Evolutionary conservation across 1,139 yeast species (phyloP).

Genomic region (Taiozyma sp.): DNA sequence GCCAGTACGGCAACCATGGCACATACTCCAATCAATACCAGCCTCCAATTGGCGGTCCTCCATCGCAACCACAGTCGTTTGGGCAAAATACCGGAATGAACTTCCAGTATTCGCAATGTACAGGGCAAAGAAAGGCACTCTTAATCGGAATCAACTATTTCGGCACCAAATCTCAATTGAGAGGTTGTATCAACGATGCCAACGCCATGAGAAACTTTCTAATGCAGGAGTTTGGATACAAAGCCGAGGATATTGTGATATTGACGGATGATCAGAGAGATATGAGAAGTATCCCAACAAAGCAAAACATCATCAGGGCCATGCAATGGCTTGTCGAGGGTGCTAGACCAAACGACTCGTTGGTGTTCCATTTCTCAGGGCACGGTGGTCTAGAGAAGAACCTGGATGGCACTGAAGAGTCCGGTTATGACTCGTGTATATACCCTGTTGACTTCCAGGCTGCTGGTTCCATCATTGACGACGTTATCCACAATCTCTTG

Average conservation of each 20-base stretch:
- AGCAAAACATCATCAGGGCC: constrained; percentile 74
- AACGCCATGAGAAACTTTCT: constrained; percentile 58
- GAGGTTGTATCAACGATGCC: constrained; percentile 88
- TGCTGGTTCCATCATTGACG: constrained; percentile 78
- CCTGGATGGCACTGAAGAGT: constrained; percentile 84
- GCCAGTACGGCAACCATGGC: constrained; percentile 20
- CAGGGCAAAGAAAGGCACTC: constrained; percentile 76
- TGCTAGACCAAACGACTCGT: constrained; percentile 80
- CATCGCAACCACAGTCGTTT: constrained; percentile 29
- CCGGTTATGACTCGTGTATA: constrained; percentile 85
- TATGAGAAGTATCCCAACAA: constrained; percentile 65
- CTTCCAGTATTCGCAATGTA: constrained; percentile 72
- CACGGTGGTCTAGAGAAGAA: constrained; percentile 89
- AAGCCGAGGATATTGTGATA: constrained; percentile 78
- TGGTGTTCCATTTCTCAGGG: constrained; percentile 87
- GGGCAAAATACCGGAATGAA: constrained; percentile 27
- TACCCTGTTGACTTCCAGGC: constrained; percentile 85
- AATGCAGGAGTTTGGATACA: constrained; percentile 58
- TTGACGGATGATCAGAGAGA: constrained; percentile 72
- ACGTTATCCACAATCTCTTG: constrained; percentile 77
- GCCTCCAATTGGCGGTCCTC: constrained; percentile 23
- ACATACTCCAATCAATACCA: background rate
- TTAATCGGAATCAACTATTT: constrained; percentile 84
- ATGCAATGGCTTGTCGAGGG: constrained; percentile 89
- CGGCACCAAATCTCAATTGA: constrained; percentile 61